Percentiles rank a stretch among this genome's conserved stretches.
These are phyloP conservation scores for Mycena haematopus DNA, from an alignment of 768 basidiomycete genomes.

Conservation along the genomic window DNA sequence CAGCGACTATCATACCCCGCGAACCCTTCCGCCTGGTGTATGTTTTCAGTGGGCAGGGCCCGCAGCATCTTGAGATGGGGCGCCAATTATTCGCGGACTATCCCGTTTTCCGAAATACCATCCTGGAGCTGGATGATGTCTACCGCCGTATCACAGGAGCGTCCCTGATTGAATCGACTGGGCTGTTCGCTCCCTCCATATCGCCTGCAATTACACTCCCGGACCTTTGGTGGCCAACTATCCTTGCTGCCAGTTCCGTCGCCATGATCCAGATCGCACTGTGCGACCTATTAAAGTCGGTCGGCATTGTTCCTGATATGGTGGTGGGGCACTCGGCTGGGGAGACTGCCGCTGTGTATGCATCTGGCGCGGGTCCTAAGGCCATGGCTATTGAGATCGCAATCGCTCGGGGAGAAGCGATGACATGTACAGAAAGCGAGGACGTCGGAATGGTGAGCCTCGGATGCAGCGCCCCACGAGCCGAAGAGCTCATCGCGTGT, in stretches of 20 bases:
- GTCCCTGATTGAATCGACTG: slow-evolving; percentile 37
- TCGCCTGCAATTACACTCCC: slow-evolving; percentile 8
- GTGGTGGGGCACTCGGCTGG: slow-evolving; percentile 45
- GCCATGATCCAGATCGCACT: slow-evolving; percentile 44
- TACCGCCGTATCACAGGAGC: slow-evolving; percentile 32
- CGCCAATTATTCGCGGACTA: slow-evolving; percentile 36
- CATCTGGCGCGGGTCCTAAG: slow-evolving; percentile 39
- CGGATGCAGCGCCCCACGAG: slow-evolving; percentile 30
- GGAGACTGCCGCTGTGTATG: slow-evolving; percentile 42
- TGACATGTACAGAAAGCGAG: slow-evolving; percentile 23
- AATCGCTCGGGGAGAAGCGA: slow-evolving; percentile 39
- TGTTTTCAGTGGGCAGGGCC: slow-evolving; percentile 45
- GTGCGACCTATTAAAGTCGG: slow-evolving; percentile 36
- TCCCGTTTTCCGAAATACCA: slow-evolving; percentile 37
- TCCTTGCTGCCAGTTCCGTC: slow-evolving; percentile 35
- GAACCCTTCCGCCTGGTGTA: slow-evolving; percentile 35
- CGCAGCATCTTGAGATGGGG: slow-evolving; percentile 43
- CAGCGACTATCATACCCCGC: slow-evolving; percentile 31
- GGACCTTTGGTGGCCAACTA: slow-evolving; percentile 25
- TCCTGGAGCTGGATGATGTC: slow-evolving; percentile 37
- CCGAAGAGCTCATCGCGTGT: slow-evolving; percentile 11
- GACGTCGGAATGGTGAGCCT: slow-evolving; percentile 41
- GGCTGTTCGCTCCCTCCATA: slow-evolving; percentile 33
- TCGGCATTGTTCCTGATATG: slow-evolving; percentile 36
- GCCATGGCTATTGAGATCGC: slow-evolving; percentile 41